Base-by-base conservation (phyloP, 2,329 filamentous ascomycete species). In the Scedosporium aurantiacum region DNA sequence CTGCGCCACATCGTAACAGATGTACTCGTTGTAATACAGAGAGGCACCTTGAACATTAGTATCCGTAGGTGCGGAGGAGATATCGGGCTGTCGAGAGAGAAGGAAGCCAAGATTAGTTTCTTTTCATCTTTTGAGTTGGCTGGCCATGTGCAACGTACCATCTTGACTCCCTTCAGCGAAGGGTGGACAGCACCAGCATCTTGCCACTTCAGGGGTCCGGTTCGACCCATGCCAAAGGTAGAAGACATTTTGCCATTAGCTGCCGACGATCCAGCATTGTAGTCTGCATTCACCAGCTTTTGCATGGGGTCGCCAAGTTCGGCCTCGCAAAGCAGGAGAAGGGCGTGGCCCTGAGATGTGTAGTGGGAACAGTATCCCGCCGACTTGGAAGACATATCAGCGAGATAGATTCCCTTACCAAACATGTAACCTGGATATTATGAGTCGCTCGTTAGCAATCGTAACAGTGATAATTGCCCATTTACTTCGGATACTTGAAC, bases 391-490 rank as follows among this genome's bases (percentile, higher is more conserved):
- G 85, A 88, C 80, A 91, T 91, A 68, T 95, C 90, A 2, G 90
- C 90, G 2, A 96, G 81, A 70, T 96, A 96, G 56, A 96, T 88
- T 54, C 91, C 91, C 72, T 95, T 95, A 62, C 88, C 91, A 66
- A 95, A 96, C 88, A 93, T 93, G 76, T 93, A 91, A 1, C 90
- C 90, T 37, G 14, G 32, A 37, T 37, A 37, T 37, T 3, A 6
- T 3, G 10, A 37, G 32, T 37, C 32, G 2, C 32, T 37, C 32
- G 10, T 37, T 12, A 37, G 32, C 14, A 37, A 12, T 37, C 32
- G 12, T 8, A 37, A 3, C 32, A 37, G 32, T n/a, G n/a, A n/a
- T n/a, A 37, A 37, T 37, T 10, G 32, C 32, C 2, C 14, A 12
- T 37, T 37, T 3, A 37, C 32, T 37, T 37, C 32, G 10, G 32